Evolutionary conservation across 2,329 filamentous ascomycete species (phyloP).

Genomic region (Sporothrix mexicana): DNA sequence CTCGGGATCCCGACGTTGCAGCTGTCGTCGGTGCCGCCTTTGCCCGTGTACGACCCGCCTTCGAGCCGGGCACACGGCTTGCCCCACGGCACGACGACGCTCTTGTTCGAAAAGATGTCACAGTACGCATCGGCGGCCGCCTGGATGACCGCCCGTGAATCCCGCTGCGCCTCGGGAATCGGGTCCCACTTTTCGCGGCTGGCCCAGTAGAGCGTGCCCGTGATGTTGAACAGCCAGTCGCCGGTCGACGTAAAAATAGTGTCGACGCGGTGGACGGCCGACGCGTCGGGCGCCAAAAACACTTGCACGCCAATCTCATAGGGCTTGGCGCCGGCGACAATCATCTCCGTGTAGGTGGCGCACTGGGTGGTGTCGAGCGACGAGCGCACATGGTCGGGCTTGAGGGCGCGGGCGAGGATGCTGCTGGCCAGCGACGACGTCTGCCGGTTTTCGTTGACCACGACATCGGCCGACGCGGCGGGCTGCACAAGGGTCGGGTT

Average conservation of each 20-base stretch:
- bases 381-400: conserved; percentile 45
- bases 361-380: conserved; percentile 45
- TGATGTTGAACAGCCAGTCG: conserved; percentile 48
- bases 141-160: conserved; percentile 42
- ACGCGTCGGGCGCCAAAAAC: conserved; percentile 39
- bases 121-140: conserved; percentile 47
- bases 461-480: conserved; percentile 25
- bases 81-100: conserved; percentile 46
- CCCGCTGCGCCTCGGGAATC: conserved; percentile 41
- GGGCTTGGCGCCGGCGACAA: conserved; percentile 44
- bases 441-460: conserved; percentile 35
- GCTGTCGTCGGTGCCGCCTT: conserved; percentile 37
- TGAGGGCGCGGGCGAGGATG: conserved; percentile 43
- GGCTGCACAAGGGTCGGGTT: conserved; percentile 33
- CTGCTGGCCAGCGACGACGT: conserved; percentile 37
- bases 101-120: conserved; percentile 46
- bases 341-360: conserved; percentile 52
- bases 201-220: conserved; percentile 45
- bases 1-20: conserved; percentile 40
- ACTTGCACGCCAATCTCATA: conserved; percentile 49
- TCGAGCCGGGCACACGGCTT: conserved; percentile 45
- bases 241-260: conserved; percentile 36
- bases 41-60: conserved; percentile 42
- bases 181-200: conserved; percentile 41
- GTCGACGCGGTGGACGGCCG: neutral